Conservation (phyloP, 768 basidiomycete genomes). For the Boletus insuetus region DNA sequence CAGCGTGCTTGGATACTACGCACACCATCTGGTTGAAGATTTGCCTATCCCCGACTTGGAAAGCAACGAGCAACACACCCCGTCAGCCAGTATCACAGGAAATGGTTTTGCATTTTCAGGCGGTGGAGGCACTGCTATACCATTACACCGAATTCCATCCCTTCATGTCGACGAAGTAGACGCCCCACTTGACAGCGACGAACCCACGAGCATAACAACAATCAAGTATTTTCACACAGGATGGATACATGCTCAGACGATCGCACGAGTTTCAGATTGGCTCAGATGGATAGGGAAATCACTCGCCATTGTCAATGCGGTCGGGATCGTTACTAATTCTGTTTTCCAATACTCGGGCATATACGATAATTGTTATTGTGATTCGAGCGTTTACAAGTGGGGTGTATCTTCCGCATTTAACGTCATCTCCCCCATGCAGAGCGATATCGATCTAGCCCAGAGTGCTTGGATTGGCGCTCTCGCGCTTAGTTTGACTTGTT, state of each 20-base stretch:
- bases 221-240: not conserved
- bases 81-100: too few species aligned
- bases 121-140: not conserved
- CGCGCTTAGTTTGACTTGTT: slow-evolving; percentile 24
- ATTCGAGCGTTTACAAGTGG: slow-evolving; percentile 22
- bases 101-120: not conserved
- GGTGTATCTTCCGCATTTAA: slow-evolving; percentile 24
- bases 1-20: slow-evolving; percentile 25
- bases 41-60: not conserved
- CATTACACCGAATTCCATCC: not conserved
- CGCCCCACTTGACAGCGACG: not conserved
- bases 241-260: not conserved
- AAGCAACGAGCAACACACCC: not conserved
- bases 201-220: not conserved
- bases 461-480: slow-evolving; percentile 39
- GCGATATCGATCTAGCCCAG: slow-evolving; percentile 27
- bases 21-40: slow-evolving; percentile 3
- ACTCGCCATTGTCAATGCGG: slow-evolving; percentile 29
- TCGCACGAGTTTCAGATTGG: slow-evolving; percentile 4
- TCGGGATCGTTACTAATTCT: slow-evolving; percentile 24
- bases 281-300: slow-evolving; percentile 28
- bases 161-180: not conserved
- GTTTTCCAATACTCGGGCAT: slow-evolving; percentile 30
- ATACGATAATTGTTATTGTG: slow-evolving; percentile 31
- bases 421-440: slow-evolving; percentile 17